These are phyloP conservation scores for Phyllosticta paracitricarpa DNA, from an alignment of 2,329 filamentous ascomycete species.

Conservation along the genomic window DNA sequence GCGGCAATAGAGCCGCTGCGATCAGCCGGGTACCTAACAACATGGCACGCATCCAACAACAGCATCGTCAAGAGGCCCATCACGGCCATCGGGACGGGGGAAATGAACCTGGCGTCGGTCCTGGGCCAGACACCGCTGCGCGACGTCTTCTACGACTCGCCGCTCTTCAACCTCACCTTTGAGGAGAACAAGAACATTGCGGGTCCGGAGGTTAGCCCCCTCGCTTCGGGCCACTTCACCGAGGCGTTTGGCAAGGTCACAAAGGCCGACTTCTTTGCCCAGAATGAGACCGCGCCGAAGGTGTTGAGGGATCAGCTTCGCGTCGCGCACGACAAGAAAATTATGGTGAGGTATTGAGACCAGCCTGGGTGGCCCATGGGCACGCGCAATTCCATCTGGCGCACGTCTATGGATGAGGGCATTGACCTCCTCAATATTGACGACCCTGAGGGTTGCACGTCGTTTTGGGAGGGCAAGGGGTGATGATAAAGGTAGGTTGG, in stretches of 20 bases:
- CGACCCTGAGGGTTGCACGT: slow-evolving; percentile 46
- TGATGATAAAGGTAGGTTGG: neutral
- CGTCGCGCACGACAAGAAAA: slow-evolving; percentile 46
- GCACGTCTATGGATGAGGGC: slow-evolving; percentile 45
- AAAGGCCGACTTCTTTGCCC: slow-evolving; percentile 15
- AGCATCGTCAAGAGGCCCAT: slow-evolving; percentile 41
- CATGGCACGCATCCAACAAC: slow-evolving; percentile 38
- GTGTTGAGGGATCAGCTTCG: slow-evolving; percentile 43
- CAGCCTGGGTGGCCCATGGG: slow-evolving; percentile 50
- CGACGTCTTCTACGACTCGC: slow-evolving; percentile 53
- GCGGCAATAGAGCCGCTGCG: slow-evolving; percentile 48
- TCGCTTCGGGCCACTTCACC: slow-evolving; percentile 44
- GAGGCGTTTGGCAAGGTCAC: slow-evolving; percentile 31
- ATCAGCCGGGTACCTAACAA: slow-evolving; percentile 43
- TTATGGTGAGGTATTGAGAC: slow-evolving; percentile 54
- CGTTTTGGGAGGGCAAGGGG: slow-evolving; percentile 25
- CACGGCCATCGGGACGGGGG: slow-evolving; percentile 54
- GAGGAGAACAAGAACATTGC: slow-evolving; percentile 42
- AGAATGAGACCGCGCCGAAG: slow-evolving; percentile 41
- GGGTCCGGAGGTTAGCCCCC: slow-evolving; percentile 41
- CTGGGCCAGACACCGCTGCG: slow-evolving; percentile 27
- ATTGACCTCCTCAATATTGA: slow-evolving; percentile 56
- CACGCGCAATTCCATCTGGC: slow-evolving; percentile 50
- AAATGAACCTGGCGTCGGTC: slow-evolving; percentile 42
- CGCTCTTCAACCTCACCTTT: slow-evolving; percentile 39